Percentiles rank a stretch among this genome's conserved stretches.
These are phyloP conservation scores for Beauveria sp. DNA, from an alignment of 2,329 filamentous ascomycete species.

Conservation along the genomic window DNA sequence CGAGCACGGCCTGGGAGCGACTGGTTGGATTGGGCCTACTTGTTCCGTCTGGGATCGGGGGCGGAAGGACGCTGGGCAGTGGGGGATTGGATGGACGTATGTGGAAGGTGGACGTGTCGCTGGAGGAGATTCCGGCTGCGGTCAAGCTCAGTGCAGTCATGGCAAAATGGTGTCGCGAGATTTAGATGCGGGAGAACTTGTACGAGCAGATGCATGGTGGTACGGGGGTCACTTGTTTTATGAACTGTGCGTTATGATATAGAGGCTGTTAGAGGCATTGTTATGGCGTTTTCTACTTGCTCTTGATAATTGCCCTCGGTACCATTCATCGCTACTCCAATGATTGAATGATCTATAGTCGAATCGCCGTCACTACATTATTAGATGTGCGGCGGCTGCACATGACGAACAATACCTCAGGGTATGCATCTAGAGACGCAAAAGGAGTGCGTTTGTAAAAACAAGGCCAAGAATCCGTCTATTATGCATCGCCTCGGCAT, in stretches of 20 bases:
- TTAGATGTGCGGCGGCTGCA: too few relatives aligned
- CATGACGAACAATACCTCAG: too few relatives aligned
- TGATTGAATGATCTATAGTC: too few relatives aligned
- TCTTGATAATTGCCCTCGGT: not conserved
- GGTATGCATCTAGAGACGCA: too few relatives aligned
- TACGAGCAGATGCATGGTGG: not conserved
- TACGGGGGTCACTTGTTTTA: not conserved
- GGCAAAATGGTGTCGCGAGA: slow-evolving; percentile 70
- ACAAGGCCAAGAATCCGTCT: too few relatives aligned
- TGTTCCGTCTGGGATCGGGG: slow-evolving; percentile 56
- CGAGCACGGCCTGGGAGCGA: slow-evolving; percentile 67
- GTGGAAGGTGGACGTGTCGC: slow-evolving; percentile 66
- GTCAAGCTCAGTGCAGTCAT: slow-evolving; percentile 52
- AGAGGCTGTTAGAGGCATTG: not conserved
- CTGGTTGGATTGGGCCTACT: slow-evolving; percentile 62
- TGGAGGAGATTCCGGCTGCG: slow-evolving; percentile 67
- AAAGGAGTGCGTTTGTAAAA: too few relatives aligned
- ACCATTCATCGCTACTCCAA: not conserved
- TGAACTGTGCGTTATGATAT: not conserved
- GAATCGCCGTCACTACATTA: too few relatives aligned
- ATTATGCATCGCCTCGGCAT: too few relatives aligned
- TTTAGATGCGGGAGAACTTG: slow-evolving; percentile 31
- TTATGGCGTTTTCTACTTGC: not conserved
- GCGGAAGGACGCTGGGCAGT: slow-evolving; percentile 35
- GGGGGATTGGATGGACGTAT: slow-evolving; percentile 56